Base-by-base conservation (phyloP, 805 yeast species). In the Pichia gijzeniarum region DNA sequence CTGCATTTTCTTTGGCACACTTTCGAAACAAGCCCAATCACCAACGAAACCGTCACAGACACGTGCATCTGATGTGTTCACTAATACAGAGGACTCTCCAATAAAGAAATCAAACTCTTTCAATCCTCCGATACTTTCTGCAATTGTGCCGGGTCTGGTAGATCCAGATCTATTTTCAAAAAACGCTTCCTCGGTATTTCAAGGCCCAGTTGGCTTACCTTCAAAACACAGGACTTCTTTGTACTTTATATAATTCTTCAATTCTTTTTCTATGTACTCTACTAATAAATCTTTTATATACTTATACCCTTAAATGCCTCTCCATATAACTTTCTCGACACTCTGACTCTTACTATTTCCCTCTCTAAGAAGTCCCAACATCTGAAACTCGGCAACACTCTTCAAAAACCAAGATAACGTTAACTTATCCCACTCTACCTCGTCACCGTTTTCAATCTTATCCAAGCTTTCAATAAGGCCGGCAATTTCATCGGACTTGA, bases 361-460 rank as follows among this genome's bases (percentile, higher is more conserved):
- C 43, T 81, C 83, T 52, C 79, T 79, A 17, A 87, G 59, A 39
- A 86, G 64, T 0, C 96, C 96, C 45, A 85, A 65, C 50, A 75
- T 66, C 47, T 79, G 76, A 48, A 89, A 68, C 57, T 88, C 95
- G 21, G 76, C 76, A 40, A 90, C 70, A 17, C 80, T 79, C 53
- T 85, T 90, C 49, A 85, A 65, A 58, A 89, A 89, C 77, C 93
- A 77, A 3, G 87, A 75, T 52, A 84, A 67, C 0, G 80, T 65
- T 39, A 81, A 54, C 48, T 77, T 74, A 38, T 81, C 82, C 88
- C 93, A 85, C 8, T 65, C 68, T 1, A 57, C 63, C 13, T 71
- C 74, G 16, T 60, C 63, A 6, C 58, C 59, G 2, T 18, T 25
- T 22, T 17, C 47, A 44, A 45, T 44, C 2, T 55, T 32, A 16